Evolutionary conservation across 2,329 filamentous ascomycete genomes (phyloP), one percentile per base, ranked within the genome.

Genomic region (Claviceps cyperi): DNA sequence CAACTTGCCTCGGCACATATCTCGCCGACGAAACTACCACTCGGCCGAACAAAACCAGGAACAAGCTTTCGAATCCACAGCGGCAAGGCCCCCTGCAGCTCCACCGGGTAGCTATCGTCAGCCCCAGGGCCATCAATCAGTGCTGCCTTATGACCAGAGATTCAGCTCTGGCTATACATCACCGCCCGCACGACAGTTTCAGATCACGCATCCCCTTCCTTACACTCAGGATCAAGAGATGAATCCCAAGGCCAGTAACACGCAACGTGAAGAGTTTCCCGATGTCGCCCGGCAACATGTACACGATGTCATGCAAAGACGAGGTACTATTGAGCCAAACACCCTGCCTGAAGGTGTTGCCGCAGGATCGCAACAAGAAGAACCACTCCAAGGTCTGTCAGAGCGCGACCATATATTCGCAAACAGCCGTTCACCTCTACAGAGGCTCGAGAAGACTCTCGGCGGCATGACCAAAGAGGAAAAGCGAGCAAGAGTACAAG

Each of bases 391-490:
- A 47, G 65, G 62, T 54, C 67, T 64, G 48, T 62, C 65, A 48
- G 68, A 70, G 56, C 69, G 72, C 56, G 68, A 72, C 50, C 77
- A 71, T 72, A 72, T 74, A 69, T 81, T 86, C 67, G 86, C 91
- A 60, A 76, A 83, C 51, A 84, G 94, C 63, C 81, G 86, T 59
- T 97, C 91, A 55, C 92, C 94, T 48, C 75, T 98, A 48, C 91
- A 98, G 66, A 92, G 84, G 70, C 78, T 98, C 57, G 91, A 98
- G 71, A 80, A 86, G 61, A 92, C 87, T 59, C 76, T 97, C 60
- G 85, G 84, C 65, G 89, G 86, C 67, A 91, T 96, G 66, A 95
- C 86, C 64, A 97, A 96, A 65, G 90, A 96, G 68, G 90, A 96
- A 67, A 94, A 94, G 66, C 78, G 91, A 55, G 88, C 89, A 8